Evolutionary conservation across 306 rosid genomes (phyloP).

Genomic region (Prunus kanzakura): DNA sequence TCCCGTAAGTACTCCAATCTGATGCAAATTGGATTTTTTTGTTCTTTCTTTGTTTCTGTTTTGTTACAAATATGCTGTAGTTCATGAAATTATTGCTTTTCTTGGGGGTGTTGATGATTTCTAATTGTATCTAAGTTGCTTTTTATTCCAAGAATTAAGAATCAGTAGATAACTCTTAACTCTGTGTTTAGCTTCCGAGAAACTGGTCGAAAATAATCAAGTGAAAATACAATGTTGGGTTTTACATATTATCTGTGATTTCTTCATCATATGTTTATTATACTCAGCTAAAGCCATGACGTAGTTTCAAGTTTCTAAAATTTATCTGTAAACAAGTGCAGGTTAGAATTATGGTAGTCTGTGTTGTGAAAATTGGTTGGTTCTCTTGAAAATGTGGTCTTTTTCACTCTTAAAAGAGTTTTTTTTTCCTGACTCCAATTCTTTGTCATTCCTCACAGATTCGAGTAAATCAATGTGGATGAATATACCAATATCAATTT

Average conservation of each 20-base stretch:
- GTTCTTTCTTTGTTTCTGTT: not conserved
- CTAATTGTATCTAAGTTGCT: not conserved
- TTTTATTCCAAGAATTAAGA: not conserved
- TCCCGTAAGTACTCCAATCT: slow-evolving; percentile 50
- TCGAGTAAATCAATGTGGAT: slow-evolving; percentile 96
- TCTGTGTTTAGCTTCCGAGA: not conserved
- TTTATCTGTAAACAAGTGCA: not conserved
- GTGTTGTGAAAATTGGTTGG: not conserved
- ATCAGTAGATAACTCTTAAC: not conserved
- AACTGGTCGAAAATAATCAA: not conserved
- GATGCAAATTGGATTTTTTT: not conserved
- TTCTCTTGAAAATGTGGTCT: not conserved
- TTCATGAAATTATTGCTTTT: not conserved
- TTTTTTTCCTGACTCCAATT: not conserved
- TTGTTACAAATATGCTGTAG: not conserved
- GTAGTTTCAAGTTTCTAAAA: not conserved
- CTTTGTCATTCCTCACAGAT: slow-evolving; percentile 40
- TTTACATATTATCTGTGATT: not conserved
- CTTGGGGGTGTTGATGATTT: not conserved
- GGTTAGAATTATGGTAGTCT: not conserved
- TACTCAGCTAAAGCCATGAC: not conserved
- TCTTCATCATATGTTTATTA: not conserved
- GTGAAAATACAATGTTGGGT: not conserved
- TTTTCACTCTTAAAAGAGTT: not conserved
- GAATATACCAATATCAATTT: slow-evolving; percentile 79